Evolutionary conservation across 2,329 filamentous ascomycete species (phyloP), one percentile per base, ranked within the genome.

Genomic region (Colletotrichum theobromicola): DNA sequence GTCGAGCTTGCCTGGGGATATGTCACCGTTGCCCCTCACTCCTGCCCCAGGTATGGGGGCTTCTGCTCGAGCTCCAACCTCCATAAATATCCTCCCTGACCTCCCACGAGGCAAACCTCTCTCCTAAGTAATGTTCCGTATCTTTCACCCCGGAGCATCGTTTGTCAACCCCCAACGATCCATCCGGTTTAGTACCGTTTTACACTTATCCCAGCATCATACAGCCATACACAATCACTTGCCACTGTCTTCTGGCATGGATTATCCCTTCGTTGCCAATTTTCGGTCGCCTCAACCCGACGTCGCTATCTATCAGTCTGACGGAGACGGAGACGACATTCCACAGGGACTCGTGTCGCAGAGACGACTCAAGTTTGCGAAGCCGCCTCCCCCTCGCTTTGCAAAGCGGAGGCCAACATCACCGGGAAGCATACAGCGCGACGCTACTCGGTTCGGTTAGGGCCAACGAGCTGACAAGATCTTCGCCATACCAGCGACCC

Each of bases 271-370:
- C 64, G 35, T 72, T 69, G 64, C 70, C 24, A 28, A 60, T 18
- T 57, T 50, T 57, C 76, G 77, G 50, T 68, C 77, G 60, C 61
- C 69, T 58, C 62, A 57, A 57, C 61, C 46, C 66, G 57, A 69
- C 26, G 68, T 65, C 21, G 42, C 64, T 42, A 35, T 72, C 50
- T 15, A 53, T 57, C 57, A 67, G 58, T 62, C 75, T 61, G 74
- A 68, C 62, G 62, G 62, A 21, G 57, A 61, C 18, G 32, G 68
- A 67, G 75, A 72, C 76, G 24, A 79, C 84, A 67, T 75, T 79
- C 81, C 42, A 76, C 58, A 72, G 46, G 82, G 83, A 53, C 83
- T 81, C 57, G 82, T 85, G 13, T 79, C 79, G 16, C 82, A 82
- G 18, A 83, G 81, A 61, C 77, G 83, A 72, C 78, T 76, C 35